Base-by-base conservation (phyloP, 106 monocot genomes). In the Dioscorea alata region DNA sequence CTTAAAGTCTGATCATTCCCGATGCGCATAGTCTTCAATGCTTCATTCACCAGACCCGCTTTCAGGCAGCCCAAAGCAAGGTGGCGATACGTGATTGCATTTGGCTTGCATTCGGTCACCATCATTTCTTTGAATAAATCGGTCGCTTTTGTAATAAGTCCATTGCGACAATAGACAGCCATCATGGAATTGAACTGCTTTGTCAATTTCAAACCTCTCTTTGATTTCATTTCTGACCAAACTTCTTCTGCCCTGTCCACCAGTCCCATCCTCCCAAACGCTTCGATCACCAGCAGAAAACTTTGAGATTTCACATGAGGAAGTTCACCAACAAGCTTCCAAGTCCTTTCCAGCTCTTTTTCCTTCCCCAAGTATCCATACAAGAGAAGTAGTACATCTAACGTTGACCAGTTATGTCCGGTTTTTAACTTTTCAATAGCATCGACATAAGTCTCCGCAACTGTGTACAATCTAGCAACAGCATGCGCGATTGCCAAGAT, bases 1-100 rank as follows among this genome's bases (percentile, higher is more conserved):
- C 83, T 77, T 53, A 89, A 74, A 53, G 50, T 31, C 69, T 87
- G 70, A 31, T 81, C 61, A 33, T 79, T 74, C 49, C 78, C 92
- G 67, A 81, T 56, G 21, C 90, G 79, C 21, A 99, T 71, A 16
- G 92, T 83, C 63, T 70, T 79, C 68, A 93, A 69, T 18, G 87
- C 97, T 77, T 99, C 90, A 21, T 81, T 59, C 28, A 78, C 77
- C 35, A 84, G 23, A 57, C 90, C 85, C 5, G 82, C 82, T 71
- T 87, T 99, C 64, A 99, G 63, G 75, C 86, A 99, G 52, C 86
- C 89, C 49, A 93, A 73, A 31, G 92, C 75, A 23, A 99, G 82
- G 72, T 99, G 88, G 49, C 97, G 89, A 66, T 93, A 99, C 1
- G 97, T 93, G 35, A 99, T 99, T 17, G 97, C 89, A 87, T 99